Conservation (phyloP, 768 basidiomycete species). For the Boletus barrowsii region DNA sequence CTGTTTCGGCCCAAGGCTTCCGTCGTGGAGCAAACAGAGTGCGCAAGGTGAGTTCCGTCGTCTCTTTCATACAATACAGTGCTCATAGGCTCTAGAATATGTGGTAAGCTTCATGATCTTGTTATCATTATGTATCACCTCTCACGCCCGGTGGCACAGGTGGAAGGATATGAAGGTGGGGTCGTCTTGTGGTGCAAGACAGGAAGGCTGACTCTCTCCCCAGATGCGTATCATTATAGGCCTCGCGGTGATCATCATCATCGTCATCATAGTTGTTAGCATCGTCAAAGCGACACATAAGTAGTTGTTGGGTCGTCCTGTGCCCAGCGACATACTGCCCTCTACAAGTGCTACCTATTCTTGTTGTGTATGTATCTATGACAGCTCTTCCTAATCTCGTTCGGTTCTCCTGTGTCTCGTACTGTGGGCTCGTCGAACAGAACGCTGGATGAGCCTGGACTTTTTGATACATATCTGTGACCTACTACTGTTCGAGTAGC, state of each 20-base stretch:
- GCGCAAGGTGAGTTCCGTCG: constrained; percentile 65
- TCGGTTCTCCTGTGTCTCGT: constrained; percentile 21
- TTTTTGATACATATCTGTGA: constrained; percentile 21
- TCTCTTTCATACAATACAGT: neutral
- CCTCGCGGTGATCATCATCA: constrained; percentile 82
- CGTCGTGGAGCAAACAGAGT: constrained; percentile 95
- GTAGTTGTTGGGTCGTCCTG: constrained; percentile 19
- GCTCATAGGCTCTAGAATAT: constrained; percentile 58
- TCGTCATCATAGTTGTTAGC: constrained; percentile 94
- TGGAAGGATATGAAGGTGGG: constrained; percentile 97
- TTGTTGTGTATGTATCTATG: constrained; percentile 47
- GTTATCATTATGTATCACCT: neutral
- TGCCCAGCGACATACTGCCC: constrained; percentile 2
- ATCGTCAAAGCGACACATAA: constrained; percentile 82
- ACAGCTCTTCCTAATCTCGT: constrained; percentile 29
- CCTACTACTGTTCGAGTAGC: constrained; percentile 1
- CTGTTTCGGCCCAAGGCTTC: constrained; percentile 99
- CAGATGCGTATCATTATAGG: constrained; percentile 98
- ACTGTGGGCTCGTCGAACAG: constrained; percentile 12
- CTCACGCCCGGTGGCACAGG: constrained; percentile 41
- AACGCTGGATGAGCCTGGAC: constrained; percentile 18
- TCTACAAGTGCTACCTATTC: constrained; percentile 19
- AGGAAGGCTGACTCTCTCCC: constrained; percentile 10
- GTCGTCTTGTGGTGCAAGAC: constrained; percentile 3
- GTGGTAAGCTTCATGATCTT: constrained; percentile 60